Evolutionary conservation across 78 protist genomes (phyloP), one percentile per base, ranked within the genome.

Genomic region (Dictyostelium capitatum): DNA sequence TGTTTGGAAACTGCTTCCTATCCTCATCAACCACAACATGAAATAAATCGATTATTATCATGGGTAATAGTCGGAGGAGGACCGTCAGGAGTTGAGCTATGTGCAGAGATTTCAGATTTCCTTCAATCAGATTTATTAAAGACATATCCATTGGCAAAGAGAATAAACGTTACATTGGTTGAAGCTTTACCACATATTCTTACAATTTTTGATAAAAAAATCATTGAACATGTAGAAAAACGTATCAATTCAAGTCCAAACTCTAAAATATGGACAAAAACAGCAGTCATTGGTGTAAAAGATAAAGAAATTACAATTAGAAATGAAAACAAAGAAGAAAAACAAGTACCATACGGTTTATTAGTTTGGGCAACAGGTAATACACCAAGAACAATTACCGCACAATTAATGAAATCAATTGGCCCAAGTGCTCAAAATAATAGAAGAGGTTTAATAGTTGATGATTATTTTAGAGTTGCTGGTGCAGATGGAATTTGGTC

Each of bases 81-180:
- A 19, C 98, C 98, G 25, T 95, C 98, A 20, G 97, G 97, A 14
- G 96, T 93, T 48, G 98, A 97, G 51, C 74, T 65, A 25, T 32
- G 54, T 15, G 73, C 65, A 15, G 98, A 97, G 67, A 80, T 97
- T 11, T 51, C 67, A 48, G 98, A 97, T 69, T 97, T 97, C 81
- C 19, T 95, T 28, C 79, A 54, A 17, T 37, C 70, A 11, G 92
- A 85, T 75, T 23, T 85, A 23, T 28, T 51, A 41, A 85, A 46
- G 48, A 48, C 54, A 7, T 85, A 56, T 75, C 92, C 92, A 75
- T 75, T 85, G 46, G 72, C 92, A 14, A 79, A 85, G 51, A 56
- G 83, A 43, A 53, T 72, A 7, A 85, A 53, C 3, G 53, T 85
- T 48, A 85, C 92, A n/a, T 57, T 85, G n/a, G 83, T 85, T 28